Evolutionary conservation across 1,139 yeast genomes (phyloP).

Genomic region (Zygosaccharomyces sapae): DNA sequence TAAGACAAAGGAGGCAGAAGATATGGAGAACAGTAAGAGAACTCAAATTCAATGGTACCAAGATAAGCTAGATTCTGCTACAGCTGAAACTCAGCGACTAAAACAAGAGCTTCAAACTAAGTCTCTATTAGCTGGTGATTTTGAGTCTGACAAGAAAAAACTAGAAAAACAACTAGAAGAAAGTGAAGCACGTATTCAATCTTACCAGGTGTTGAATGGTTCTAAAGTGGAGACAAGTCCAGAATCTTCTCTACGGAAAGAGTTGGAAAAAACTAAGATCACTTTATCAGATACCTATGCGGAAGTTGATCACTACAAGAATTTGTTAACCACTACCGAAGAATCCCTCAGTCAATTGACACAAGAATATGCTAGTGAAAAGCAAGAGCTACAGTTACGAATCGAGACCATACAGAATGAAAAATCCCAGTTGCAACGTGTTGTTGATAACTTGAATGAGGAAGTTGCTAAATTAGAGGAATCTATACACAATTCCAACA

Average conservation of each 20-base stretch:
- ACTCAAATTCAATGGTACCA: slow-evolving; percentile 61
- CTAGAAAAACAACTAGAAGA: slow-evolving; percentile 40
- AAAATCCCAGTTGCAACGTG: slow-evolving; percentile 39
- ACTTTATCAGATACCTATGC: slow-evolving; percentile 49
- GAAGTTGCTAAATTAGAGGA: slow-evolving; percentile 37
- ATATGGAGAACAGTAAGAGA: slow-evolving; percentile 46
- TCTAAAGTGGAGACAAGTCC: slow-evolving; percentile 24
- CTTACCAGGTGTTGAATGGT: slow-evolving; percentile 31
- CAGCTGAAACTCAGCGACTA: slow-evolving; percentile 43
- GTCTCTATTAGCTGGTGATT: slow-evolving; percentile 24
- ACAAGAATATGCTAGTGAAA: slow-evolving; percentile 43
- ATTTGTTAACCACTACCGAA: slow-evolving; percentile 48
- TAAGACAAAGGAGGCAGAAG: slow-evolving; percentile 25
- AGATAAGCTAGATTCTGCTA: slow-evolving; percentile 57
- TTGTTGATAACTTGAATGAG: slow-evolving; percentile 38
- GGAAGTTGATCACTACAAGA: slow-evolving; percentile 49
- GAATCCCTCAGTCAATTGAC: slow-evolving; percentile 44
- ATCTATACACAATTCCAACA: slow-evolving; percentile 19
- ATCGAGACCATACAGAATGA: slow-evolving; percentile 34
- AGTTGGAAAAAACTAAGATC: slow-evolving; percentile 42
- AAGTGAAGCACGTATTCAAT: slow-evolving; percentile 37
- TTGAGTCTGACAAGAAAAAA: slow-evolving; percentile 34
- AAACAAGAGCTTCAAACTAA: slow-evolving; percentile 44
- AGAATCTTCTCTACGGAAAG: slow-evolving; percentile 35
- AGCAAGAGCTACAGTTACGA: slow-evolving; percentile 38